Evolutionary conservation across 768 basidiomycete species (phyloP).

Genomic region (Galerina marginata): DNA sequence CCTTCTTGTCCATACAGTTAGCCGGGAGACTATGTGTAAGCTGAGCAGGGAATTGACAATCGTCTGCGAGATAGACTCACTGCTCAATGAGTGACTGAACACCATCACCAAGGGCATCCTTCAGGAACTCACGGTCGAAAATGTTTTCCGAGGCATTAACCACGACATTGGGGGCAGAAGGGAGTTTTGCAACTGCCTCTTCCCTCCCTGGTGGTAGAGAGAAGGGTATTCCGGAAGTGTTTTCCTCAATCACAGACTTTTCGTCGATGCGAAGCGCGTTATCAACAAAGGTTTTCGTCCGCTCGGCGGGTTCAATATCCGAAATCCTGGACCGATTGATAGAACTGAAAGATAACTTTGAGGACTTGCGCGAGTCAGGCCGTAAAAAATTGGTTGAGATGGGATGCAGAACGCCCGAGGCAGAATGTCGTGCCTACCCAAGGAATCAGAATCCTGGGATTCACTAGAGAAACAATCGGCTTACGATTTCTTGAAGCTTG

Average conservation of each 20-base stretch:
- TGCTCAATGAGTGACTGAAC: conserved; percentile 42
- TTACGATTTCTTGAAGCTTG: conserved; percentile 34
- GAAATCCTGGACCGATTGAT: conserved; percentile 7
- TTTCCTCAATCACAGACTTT: conserved; percentile 10
- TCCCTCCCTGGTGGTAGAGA: conserved; percentile 19
- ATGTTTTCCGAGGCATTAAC: conserved; percentile 25
- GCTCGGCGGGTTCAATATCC: background rate
- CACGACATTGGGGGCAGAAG: conserved; percentile 11
- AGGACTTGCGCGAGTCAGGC: conserved; percentile 19
- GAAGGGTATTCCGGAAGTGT: background rate
- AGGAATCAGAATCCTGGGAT: background rate
- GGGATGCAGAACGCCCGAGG: conserved; percentile 8
- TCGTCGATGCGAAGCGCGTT: conserved; percentile 4
- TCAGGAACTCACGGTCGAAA: conserved; percentile 47
- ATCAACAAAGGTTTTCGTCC: background rate
- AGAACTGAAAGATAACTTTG: conserved; percentile 18
- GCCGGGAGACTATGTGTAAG: conserved; percentile 21
- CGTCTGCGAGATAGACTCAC: conserved; percentile 26
- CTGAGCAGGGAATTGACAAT: background rate
- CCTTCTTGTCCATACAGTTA: conserved; percentile 26
- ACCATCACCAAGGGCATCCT: conserved; percentile 42
- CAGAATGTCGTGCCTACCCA: conserved; percentile 27
- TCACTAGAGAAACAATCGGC: background rate
- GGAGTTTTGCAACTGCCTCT: conserved; percentile 11
- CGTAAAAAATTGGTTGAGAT: conserved; percentile 13